Base-by-base conservation (phyloP, 2,329 filamentous ascomycete genomes). In the Microdochium trichocladiopsis region DNA sequence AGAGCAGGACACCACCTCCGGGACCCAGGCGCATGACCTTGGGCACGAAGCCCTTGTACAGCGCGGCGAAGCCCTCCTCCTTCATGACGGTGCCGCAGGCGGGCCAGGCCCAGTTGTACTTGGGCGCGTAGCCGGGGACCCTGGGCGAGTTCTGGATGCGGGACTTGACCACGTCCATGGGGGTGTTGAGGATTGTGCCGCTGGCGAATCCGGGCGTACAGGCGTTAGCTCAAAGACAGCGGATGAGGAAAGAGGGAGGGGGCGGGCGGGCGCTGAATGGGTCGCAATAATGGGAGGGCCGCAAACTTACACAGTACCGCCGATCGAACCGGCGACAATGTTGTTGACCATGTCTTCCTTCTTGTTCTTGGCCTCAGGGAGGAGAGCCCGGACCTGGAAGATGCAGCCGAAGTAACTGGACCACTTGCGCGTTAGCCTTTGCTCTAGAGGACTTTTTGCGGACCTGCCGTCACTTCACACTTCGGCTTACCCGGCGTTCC, bases 41-140 rank as follows among this genome's bases (percentile, higher is more conserved):
- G 60, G 94, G 94, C 57, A 94, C 66, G 80, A 99, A 99, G 16
- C 94, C 94, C 81, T 97, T 99, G 80, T 99, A 99, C 55, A 99
- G 77, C 37, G 94, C 94, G 48, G 72, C 73, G 67, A 96, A 93
- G 4, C 94, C 94, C 72, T 99, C 94, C 74, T 99, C 94, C 73
- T 83, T 90, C 72, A 90, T 85, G 55, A 99, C 90, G 8, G 89
- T 94, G 52, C 81, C 86, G 50, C 96, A 77, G 22, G 90, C 85
- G 48, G 90, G 89, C 82, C 86, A 96, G 28, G 94, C 94, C 94
- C 94, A 99, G 82, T 97, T 96, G 78, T 99, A 99, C 80, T 99
- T 99, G 66, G 89, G 89, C 22, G 84, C 73, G 51, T 82, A 77
- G 4, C 94, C 94, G n/a, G 87, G 69, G 37, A 95, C 75, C 77